Evolutionary conservation across 129 eudicot genomes (phyloP).

Genomic region (Daucus carota): DNA sequence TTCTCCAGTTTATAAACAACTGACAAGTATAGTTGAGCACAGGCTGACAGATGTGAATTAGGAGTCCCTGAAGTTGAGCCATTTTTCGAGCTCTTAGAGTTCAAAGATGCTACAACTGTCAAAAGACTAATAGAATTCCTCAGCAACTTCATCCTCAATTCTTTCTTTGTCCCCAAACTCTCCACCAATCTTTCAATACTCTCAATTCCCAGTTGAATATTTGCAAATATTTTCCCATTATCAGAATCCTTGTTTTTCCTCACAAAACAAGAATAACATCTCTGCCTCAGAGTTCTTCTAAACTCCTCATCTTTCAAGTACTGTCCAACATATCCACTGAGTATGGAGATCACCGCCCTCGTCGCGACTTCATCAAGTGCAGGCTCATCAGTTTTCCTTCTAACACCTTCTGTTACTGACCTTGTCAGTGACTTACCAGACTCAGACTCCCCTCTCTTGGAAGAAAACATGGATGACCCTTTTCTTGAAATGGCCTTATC

Average conservation of each 20-base stretch:
- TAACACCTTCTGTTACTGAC: not conserved
- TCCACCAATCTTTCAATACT: constrained; percentile 57
- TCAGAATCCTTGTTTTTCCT: constrained; percentile 23
- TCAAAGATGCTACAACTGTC: constrained; percentile 44
- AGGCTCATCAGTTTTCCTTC: constrained; percentile 37
- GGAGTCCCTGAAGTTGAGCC: constrained; percentile 40
- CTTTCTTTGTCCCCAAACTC: constrained; percentile 31
- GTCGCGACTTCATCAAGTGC: constrained; percentile 55
- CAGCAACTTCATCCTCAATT: constrained; percentile 35
- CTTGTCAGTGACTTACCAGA: constrained; percentile 25
- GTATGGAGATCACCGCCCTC: constrained; percentile 52
- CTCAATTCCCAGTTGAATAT: constrained; percentile 57
- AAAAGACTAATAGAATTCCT: constrained; percentile 44
- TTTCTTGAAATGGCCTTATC: constrained; percentile 18
- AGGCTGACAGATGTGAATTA: constrained; percentile 49
- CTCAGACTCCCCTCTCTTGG: constrained; percentile 26
- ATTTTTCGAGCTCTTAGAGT: constrained; percentile 31
- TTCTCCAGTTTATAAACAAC: constrained; percentile 58
- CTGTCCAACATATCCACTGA: constrained; percentile 51
- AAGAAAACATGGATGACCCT: constrained; percentile 30
- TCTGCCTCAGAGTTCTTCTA: constrained; percentile 31
- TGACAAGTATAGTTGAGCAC: constrained; percentile 68
- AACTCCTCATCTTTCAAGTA: constrained; percentile 38
- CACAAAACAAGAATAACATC: constrained; percentile 38
- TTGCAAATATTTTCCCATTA: constrained; percentile 27